Evolutionary conservation across 2,329 filamentous ascomycete species (phyloP).

Genomic region (Pseudocercospora fuligena): DNA sequence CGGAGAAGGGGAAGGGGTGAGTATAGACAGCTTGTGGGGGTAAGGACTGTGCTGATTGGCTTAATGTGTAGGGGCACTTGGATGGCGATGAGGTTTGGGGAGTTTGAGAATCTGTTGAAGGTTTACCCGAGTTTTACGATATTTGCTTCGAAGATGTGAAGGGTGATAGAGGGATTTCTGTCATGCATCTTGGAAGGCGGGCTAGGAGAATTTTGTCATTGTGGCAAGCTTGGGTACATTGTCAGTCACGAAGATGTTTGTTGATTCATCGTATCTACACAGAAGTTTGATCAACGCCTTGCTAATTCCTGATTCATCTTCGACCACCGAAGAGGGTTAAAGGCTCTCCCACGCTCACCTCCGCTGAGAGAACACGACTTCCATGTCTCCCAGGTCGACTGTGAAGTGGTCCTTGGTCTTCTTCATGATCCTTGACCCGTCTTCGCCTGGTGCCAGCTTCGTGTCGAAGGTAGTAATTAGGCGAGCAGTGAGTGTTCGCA

Average conservation of each 20-base stretch:
- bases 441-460: slow-evolving; percentile 44
- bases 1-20: too few species aligned
- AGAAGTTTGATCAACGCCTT: not conserved
- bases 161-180: too few species aligned
- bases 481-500: slow-evolving; percentile 42
- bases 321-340: not conserved
- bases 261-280: not conserved
- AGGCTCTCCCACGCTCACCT: not conserved
- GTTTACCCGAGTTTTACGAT: not conserved
- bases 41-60: not conserved
- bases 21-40: too few species aligned
- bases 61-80: not conserved
- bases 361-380: slow-evolving; percentile 32
- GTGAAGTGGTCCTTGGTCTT: slow-evolving; percentile 47
- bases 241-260: not conserved
- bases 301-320: not conserved
- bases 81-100: not conserved
- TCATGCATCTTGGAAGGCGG: too few species aligned
- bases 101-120: not conserved
- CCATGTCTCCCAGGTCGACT: slow-evolving; percentile 35
- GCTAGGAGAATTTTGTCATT: too few species aligned
- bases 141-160: not conserved
- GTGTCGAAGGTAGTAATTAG: slow-evolving; percentile 45
- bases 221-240: too few species aligned
- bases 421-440: slow-evolving; percentile 40